Evolutionary conservation across 2,329 filamentous ascomycete species (phyloP), one percentile per base, ranked within the genome.

Genomic region (Talaromyces sp.): DNA sequence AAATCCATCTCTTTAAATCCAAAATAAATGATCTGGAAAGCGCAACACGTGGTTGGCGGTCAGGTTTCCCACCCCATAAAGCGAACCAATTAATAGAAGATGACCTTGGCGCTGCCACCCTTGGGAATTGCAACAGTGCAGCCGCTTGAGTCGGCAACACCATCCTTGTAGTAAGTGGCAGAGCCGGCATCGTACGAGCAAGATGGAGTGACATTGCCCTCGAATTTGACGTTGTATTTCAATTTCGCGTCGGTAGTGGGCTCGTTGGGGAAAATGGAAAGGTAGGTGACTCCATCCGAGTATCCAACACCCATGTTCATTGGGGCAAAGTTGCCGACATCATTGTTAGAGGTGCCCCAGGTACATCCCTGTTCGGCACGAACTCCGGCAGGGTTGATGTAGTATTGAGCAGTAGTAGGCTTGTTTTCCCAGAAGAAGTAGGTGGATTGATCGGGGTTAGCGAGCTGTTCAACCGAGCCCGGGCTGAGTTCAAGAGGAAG

Each of bases 271-370:
- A 93, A 91, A 74, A 97, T 85, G 55, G 90, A 91, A 62, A 96
- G 79, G 80, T 85, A 97, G 48, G 88, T 94, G 64, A 88, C 86
- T 68, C 82, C 74, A 72, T 82, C 84, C 75, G 85, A 84, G 54
- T 24, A 59, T 63, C 92, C 91, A 62, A 92, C 87, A 74, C 93
- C 93, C 57, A 96, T 79, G 79, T 92, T 93, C 68, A 91, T 79
- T 31, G 94, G 92, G 54, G 94, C 88, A 83, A 84, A 96, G 85
- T 99, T 97, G 66, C 94, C n/a, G n/a, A n/a, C n/a, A n/a, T n/a
- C 87, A 60, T 81, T 74, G 26, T 29, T 6, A 17, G 17, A 9
- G 21, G 81, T 81, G 56, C 84, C 80, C 94, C 94, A 97, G 61
- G 83, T 77, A 79, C 94, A 99, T 56, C 85, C 90, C 12, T 92